phyloP scores from a whole-genome alignment of 1,284 basidiomycete genomes.

The Polyporus tsugae region DNA sequence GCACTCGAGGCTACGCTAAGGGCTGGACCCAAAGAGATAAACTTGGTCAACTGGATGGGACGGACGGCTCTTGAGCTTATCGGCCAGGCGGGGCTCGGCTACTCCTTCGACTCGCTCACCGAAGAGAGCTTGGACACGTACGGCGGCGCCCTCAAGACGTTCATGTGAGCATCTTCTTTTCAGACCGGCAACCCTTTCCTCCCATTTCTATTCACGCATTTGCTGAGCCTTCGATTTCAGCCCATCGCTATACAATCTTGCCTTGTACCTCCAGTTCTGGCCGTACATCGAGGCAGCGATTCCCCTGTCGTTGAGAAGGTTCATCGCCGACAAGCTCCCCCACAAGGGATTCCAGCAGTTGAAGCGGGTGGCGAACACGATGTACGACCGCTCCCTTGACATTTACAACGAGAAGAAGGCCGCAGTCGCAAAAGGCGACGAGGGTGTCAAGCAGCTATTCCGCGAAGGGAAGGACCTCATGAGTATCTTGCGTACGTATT shows the following conservation, averaged over 20 bases:
- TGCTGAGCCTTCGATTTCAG: not conserved
- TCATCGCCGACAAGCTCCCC: slow-evolving; percentile 18
- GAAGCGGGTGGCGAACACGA: slow-evolving; percentile 22
- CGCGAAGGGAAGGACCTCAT: slow-evolving; percentile 37
- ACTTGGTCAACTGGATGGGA: slow-evolving; percentile 33
- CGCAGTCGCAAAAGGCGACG: slow-evolving; percentile 28
- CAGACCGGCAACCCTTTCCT: not conserved
- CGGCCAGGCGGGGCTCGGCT: slow-evolving; percentile 33
- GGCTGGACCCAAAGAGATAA: slow-evolving; percentile 21
- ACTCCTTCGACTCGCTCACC: slow-evolving; percentile 32
- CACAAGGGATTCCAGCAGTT: slow-evolving; percentile 21
- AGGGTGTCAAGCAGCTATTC: slow-evolving; percentile 28
- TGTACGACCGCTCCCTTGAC: slow-evolving; percentile 25
- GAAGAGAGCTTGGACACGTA: slow-evolving; percentile 20
- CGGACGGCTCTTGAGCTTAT: slow-evolving; percentile 34
- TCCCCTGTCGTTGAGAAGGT: slow-evolving; percentile 14
- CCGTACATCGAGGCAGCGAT: slow-evolving; percentile 20
- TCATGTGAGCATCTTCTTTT: slow-evolving; percentile 10
- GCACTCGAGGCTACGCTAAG: slow-evolving; percentile 15
- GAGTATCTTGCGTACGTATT: slow-evolving; percentile 34
- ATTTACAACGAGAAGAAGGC: slow-evolving; percentile 34
- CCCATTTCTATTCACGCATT: not conserved
- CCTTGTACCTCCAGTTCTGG: slow-evolving; percentile 21
- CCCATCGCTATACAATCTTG: slow-evolving; percentile 11
- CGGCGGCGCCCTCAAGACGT: slow-evolving; percentile 23